phyloP scores from a whole-genome alignment of 805 yeast species.

The Saccharomycopsis malanga region DNA sequence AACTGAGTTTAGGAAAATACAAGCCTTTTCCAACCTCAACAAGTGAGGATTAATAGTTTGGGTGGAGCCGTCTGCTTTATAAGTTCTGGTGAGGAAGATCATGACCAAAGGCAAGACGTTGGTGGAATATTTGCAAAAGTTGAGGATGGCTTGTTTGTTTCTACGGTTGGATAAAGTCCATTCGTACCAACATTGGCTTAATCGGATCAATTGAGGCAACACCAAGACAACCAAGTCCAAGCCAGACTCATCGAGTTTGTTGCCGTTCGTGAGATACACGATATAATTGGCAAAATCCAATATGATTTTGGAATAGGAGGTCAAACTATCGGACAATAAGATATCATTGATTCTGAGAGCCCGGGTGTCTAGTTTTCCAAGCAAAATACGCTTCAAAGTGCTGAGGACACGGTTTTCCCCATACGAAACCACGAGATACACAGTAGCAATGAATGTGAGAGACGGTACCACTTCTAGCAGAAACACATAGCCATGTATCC shows the following conservation, averaged over 20 bases:
- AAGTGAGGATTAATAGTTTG: constrained; percentile 11
- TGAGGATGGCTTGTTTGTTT: constrained; percentile 52
- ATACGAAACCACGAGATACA: constrained; percentile 7
- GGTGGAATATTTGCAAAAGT: constrained; percentile 68
- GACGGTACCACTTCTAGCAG: constrained; percentile 11
- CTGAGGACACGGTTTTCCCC: constrained; percentile 35
- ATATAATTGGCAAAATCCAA: constrained; percentile 54
- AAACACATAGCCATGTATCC: neutral
- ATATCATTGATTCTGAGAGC: constrained; percentile 68
- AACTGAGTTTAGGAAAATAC: constrained; percentile 56
- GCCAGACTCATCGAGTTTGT: constrained; percentile 11
- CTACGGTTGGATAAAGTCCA: constrained; percentile 39
- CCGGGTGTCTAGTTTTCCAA: constrained; percentile 53
- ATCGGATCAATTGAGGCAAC: constrained; percentile 67
- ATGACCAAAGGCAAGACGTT: constrained; percentile 48
- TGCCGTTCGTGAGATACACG: constrained; percentile 28
- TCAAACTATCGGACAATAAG: constrained; percentile 72
- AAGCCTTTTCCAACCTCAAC: constrained; percentile 28
- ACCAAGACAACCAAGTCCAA: constrained; percentile 32
- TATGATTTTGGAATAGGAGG: constrained; percentile 71
- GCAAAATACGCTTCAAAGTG: constrained; percentile 45
- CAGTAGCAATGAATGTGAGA: constrained; percentile 4
- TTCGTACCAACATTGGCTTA: constrained; percentile 77
- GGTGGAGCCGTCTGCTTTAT: neutral
- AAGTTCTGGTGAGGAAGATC: constrained; percentile 27